These are phyloP conservation scores for Raphanus raphanistrum DNA, from an alignment of 345 rosid species.

Conservation along the genomic window DNA sequence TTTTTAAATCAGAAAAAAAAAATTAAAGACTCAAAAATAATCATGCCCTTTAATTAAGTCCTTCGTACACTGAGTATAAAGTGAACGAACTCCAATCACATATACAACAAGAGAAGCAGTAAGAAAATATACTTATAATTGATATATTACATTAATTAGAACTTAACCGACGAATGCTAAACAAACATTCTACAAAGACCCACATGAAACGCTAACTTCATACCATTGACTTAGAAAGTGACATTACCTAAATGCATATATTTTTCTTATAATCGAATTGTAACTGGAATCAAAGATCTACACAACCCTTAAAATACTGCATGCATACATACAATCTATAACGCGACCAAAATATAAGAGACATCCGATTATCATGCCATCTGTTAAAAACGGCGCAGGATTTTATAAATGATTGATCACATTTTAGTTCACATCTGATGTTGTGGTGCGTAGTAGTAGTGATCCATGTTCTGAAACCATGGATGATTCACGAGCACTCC, in stretches of 20 bases:
- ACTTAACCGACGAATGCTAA: neutral
- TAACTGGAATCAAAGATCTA: neutral
- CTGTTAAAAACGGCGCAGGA: too few species aligned
- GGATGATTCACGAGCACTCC: slow-evolving; percentile 24
- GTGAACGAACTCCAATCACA: neutral
- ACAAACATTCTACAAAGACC: neutral
- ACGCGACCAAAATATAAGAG: neutral
- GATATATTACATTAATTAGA: neutral
- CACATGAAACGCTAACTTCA: neutral
- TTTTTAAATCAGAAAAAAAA: too few species aligned
- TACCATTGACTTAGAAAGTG: neutral
- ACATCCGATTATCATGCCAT: too few species aligned
- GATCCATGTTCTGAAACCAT: slow-evolving; percentile 33
- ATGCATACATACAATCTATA: neutral
- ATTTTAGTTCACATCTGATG: neutral
- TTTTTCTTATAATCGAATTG: neutral
- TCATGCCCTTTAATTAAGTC: too few species aligned
- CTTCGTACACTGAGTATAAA: neutral
- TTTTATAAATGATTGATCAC: neutral
- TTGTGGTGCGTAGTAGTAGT: slow-evolving; percentile 19
- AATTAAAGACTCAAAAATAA: too few species aligned
- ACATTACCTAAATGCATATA: neutral
- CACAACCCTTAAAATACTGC: neutral
- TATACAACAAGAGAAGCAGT: neutral
- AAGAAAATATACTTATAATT: neutral